phyloP scores from a whole-genome alignment of 495 filamentous ascomycete species.

The Podospora didyma region DNA sequence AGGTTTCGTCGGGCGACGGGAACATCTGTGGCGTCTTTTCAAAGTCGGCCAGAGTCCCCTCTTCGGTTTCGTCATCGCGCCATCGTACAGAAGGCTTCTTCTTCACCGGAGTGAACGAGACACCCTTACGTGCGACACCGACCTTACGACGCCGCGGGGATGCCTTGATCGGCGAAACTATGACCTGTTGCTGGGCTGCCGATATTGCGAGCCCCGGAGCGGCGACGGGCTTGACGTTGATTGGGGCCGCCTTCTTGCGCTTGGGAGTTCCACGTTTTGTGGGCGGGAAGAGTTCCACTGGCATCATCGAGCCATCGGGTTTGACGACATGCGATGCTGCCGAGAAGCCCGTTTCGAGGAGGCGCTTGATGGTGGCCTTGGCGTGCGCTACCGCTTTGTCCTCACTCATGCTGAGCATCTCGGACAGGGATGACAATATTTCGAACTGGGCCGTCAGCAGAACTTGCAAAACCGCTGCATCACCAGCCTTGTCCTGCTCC shows the following conservation, averaged over 20 bases:
- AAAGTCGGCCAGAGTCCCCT: constrained; percentile 78
- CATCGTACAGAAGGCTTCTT: constrained; percentile 87
- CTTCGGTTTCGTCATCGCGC: constrained; percentile 84
- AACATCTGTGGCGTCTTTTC: constrained; percentile 77
- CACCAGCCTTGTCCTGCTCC: constrained; percentile 79
- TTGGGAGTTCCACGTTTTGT: constrained; percentile 68
- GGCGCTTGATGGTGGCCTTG: constrained; percentile 69
- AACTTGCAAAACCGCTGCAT: constrained; percentile 71
- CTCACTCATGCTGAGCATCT: constrained; percentile 75
- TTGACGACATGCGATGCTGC: constrained; percentile 81
- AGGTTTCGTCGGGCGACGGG: constrained; percentile 46
- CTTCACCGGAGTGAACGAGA: constrained; percentile 75
- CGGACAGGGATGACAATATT: constrained; percentile 73
- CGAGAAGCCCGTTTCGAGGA: constrained; percentile 70
- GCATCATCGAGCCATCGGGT: constrained; percentile 70
- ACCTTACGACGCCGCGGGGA: constrained; percentile 79
- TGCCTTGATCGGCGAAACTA: constrained; percentile 55
- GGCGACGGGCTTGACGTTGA: constrained; percentile 28
- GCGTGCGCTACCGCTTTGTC: constrained; percentile 77
- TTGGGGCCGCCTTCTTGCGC: constrained; percentile 57
- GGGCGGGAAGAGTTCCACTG: constrained; percentile 62
- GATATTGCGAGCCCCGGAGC: constrained; percentile 34
- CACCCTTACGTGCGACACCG: constrained; percentile 65
- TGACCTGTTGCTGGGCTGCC: constrained; percentile 34
- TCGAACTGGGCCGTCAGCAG: constrained; percentile 90